Percentiles rank a stretch among this genome's conserved stretches.
Conservation (phyloP, 768 basidiomycete species). For the Epithele typhae region DNA sequence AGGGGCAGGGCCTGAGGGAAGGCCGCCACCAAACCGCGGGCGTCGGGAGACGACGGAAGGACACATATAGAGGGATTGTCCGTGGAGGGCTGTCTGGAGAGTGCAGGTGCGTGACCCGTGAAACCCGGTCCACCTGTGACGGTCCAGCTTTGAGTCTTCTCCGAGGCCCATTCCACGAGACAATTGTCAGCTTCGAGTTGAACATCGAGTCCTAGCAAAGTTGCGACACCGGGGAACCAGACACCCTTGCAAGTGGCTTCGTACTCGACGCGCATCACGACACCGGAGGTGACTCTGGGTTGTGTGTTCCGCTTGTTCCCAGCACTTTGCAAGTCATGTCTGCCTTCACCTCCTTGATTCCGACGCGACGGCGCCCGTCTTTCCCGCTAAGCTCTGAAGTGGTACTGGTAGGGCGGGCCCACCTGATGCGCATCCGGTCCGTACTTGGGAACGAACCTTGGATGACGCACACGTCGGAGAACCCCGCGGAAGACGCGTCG, state of each 20-base stretch:
- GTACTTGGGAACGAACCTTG: slow-evolving; percentile 77
- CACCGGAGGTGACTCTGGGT: slow-evolving; percentile 37
- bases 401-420: slow-evolving; percentile 66
- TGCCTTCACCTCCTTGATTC: slow-evolving; percentile 62
- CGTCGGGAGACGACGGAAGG: slow-evolving; percentile 21
- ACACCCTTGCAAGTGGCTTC: slow-evolving; percentile 70
- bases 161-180: slow-evolving; percentile 63
- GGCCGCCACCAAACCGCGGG: slow-evolving; percentile 1
- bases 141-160: slow-evolving; percentile 49
- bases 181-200: slow-evolving; percentile 64
- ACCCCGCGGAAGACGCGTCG: slow-evolving; percentile 56
- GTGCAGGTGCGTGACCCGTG: slow-evolving; percentile 55
- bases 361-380: slow-evolving; percentile 63
- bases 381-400: slow-evolving; percentile 36
- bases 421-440: slow-evolving; percentile 70
- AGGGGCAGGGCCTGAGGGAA: slow-evolving; percentile 10
- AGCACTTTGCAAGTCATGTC: slow-evolving; percentile 61
- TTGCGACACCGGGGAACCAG: slow-evolving; percentile 83
- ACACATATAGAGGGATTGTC: slow-evolving; percentile 20
- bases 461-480: slow-evolving; percentile 61
- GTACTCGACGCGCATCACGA: slow-evolving; percentile 65
- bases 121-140: slow-evolving; percentile 62
- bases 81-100: slow-evolving; percentile 41
- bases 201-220: slow-evolving; percentile 73
- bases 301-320: slow-evolving; percentile 35